These are phyloP conservation scores for Leishmania major DNA, from an alignment of 208 protist species.

Conservation along the genomic window DNA sequence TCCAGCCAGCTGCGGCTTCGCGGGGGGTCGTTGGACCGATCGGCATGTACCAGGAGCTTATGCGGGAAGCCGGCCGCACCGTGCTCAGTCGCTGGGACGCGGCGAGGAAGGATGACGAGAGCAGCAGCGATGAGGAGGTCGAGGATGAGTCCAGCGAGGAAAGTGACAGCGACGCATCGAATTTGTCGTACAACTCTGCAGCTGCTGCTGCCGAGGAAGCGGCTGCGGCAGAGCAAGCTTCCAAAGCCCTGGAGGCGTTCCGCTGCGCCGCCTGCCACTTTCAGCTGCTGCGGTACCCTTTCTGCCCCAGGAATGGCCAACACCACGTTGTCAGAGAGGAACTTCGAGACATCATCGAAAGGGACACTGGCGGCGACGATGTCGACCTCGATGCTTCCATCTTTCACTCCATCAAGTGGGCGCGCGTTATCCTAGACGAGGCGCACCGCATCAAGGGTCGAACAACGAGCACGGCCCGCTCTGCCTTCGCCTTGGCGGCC, in stretches of 20 bases:
- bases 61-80: slow-evolving; percentile 86
- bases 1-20: slow-evolving; percentile 11
- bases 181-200: slow-evolving; percentile 24
- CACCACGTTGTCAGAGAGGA: slow-evolving; percentile 73
- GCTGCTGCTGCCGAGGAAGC: slow-evolving; percentile 45
- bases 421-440: slow-evolving; percentile 93
- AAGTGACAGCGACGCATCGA: slow-evolving; percentile 16
- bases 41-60: slow-evolving; percentile 90
- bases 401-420: slow-evolving; percentile 89
- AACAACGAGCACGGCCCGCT: slow-evolving; percentile 86
- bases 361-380: slow-evolving; percentile 76
- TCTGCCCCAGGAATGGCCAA: slow-evolving; percentile 87
- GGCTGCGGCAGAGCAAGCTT: slow-evolving; percentile 24
- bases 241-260: slow-evolving; percentile 47
- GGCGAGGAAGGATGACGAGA: slow-evolving; percentile 25
- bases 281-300: slow-evolving; percentile 79
- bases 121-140: slow-evolving; percentile 24
- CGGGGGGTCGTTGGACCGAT: slow-evolving; percentile 75
- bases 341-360: slow-evolving; percentile 71
- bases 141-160: slow-evolving; percentile 8
- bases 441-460: slow-evolving; percentile 92
- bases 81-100: slow-evolving; percentile 84
- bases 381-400: slow-evolving; percentile 65
- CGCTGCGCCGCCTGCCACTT: slow-evolving; percentile 72
- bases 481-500: slow-evolving; percentile 78